Percentiles rank a stretch among this genome's conserved stretches.
phyloP scores from a whole-genome alignment of 805 yeast species.

The Ogataea populi-albae region DNA sequence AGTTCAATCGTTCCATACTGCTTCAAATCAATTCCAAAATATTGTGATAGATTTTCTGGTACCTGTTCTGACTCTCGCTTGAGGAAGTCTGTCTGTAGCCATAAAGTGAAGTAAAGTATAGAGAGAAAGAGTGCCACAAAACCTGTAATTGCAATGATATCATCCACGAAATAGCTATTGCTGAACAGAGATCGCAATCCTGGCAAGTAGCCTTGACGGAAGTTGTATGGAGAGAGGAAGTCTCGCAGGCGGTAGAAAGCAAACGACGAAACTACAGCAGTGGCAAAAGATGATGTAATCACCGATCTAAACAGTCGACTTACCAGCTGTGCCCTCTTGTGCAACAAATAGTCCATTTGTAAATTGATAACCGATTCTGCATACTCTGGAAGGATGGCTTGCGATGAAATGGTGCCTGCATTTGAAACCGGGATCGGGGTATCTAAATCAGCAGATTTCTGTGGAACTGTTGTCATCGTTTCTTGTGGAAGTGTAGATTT shows the following conservation, averaged over 20 bases:
- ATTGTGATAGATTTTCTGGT: conserved; percentile 33
- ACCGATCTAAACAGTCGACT: conserved; percentile 46
- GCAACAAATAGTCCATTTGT: conserved; percentile 58
- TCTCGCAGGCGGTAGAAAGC: conserved; percentile 18
- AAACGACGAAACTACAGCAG: conserved; percentile 22
- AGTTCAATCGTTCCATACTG: conserved; percentile 36
- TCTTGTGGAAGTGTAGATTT: no score
- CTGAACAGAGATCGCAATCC: conserved; percentile 18
- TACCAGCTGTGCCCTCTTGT: conserved; percentile 46
- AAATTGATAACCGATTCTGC: conserved; percentile 60
- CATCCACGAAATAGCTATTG: conserved; percentile 24
- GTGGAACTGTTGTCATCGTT: conserved; percentile 24
- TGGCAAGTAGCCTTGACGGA: conserved; percentile 10
- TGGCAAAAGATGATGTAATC: conserved; percentile 31
- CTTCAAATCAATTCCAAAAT: conserved; percentile 52
- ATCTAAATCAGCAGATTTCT: conserved; percentile 50
- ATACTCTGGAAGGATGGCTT: conserved; percentile 52
- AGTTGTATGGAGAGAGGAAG: conserved; percentile 24
- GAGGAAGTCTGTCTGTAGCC: conserved; percentile 48
- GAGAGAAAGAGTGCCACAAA: conserved; percentile 37
- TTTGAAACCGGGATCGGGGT: conserved; percentile 52
- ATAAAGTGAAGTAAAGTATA: conserved; percentile 38
- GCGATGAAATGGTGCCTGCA: conserved; percentile 50
- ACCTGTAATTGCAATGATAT: conserved; percentile 36
- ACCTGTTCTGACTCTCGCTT: conserved; percentile 38